A percentile compares a stretch with the other conserved stretches of the same genome.
phyloP scores from a whole-genome alignment of 2,329 filamentous ascomycete genomes.

The Anisogramma anomala region DNA sequence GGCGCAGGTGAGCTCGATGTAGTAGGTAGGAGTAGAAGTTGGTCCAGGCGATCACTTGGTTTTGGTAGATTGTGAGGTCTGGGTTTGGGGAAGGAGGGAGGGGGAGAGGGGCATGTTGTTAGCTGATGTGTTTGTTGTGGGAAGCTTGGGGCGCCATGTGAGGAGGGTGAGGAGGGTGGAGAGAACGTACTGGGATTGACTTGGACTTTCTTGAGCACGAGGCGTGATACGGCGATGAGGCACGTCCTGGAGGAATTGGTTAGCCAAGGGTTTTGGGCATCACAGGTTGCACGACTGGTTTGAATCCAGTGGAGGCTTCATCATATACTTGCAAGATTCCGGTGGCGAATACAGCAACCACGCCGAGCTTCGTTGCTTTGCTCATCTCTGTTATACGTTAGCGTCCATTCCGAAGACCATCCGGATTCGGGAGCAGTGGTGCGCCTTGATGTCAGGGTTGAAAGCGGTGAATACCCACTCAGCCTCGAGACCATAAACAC shows the following conservation, averaged over 20 bases:
- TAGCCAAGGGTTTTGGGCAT: background rate
- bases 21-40: slow-evolving; percentile 1
- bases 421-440: too few relatives aligned
- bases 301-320: too few relatives aligned
- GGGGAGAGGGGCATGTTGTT: too few relatives aligned
- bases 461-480: too few relatives aligned
- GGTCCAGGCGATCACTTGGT: slow-evolving; percentile 1
- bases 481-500: background rate
- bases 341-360: slow-evolving; percentile 3
- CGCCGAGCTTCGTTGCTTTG: background rate
- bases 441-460: too few relatives aligned
- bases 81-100: background rate
- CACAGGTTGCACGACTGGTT: too few relatives aligned
- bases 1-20: slow-evolving; percentile 5
- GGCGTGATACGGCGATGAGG: slow-evolving; percentile 1
- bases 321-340: slow-evolving; percentile 2
- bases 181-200: background rate
- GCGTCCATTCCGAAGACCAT: too few relatives aligned
- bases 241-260: background rate
- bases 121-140: too few relatives aligned
- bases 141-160: too few relatives aligned
- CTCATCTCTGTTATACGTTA: background rate
- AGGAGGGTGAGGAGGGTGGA: accelerated
- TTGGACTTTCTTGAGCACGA: slow-evolving; percentile 2
- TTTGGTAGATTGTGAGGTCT: background rate